phyloP scores from a whole-genome alignment of 306 rosid species.

The Begonia loranthoides region DNA sequence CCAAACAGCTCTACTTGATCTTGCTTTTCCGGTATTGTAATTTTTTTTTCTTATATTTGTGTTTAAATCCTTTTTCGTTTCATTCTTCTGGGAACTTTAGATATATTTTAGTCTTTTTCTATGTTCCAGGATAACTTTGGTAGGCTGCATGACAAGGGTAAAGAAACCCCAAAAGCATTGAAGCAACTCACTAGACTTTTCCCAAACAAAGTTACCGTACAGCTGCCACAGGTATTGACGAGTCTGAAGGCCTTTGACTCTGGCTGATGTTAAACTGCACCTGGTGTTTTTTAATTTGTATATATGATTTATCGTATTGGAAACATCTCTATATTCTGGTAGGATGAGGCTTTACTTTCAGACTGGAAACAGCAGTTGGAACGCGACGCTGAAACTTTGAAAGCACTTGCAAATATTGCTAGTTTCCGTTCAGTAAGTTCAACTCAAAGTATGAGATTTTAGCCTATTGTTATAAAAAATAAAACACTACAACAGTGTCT shows the following conservation, averaged over 20 bases:
- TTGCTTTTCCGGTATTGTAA: constrained; percentile 78
- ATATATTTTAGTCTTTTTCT: neutral
- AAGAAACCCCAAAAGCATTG: constrained; percentile 70
- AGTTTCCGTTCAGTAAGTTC: constrained; percentile 62
- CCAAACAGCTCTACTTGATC: constrained; percentile 92
- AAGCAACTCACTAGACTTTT: constrained; percentile 74
- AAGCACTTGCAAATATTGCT: constrained; percentile 60
- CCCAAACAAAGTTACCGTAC: constrained; percentile 77
- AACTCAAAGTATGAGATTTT: neutral
- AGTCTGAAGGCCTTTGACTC: neutral
- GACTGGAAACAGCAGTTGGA: constrained; percentile 89
- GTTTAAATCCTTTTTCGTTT: too few species aligned
- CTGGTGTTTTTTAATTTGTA: constrained; percentile 4
- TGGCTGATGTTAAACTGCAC: neutral
- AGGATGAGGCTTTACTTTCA: constrained; percentile 71
- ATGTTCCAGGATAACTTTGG: constrained; percentile 60
- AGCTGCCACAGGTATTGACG: constrained; percentile 67
- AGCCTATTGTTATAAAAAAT: too few species aligned
- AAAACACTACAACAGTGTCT: too few species aligned
- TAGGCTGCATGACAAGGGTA: constrained; percentile 68
- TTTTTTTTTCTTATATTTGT: constrained; percentile 1
- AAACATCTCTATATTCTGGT: constrained; percentile 5
- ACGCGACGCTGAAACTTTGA: constrained; percentile 71
- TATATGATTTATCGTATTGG: constrained; percentile 1
- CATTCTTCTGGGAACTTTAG: too few species aligned